A percentile compares a stretch with the other conserved stretches of the same genome.
Evolutionary conservation across 1,139 yeast genomes (phyloP).

Genomic region (Insectozyma bohioensis): DNA sequence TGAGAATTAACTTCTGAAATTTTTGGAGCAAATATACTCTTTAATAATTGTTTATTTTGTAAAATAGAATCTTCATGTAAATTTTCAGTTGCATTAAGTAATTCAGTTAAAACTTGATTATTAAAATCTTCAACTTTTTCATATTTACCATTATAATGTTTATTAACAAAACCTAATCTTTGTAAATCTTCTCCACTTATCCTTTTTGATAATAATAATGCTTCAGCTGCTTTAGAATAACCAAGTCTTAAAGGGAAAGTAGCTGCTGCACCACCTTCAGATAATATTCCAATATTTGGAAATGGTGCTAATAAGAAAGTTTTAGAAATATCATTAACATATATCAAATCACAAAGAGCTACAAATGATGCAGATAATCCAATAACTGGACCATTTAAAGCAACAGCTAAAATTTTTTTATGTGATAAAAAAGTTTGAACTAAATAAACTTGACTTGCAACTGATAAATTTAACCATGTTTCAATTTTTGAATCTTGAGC

Average conservation of each 20-base stretch:
- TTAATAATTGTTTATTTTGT: conserved; percentile 59
- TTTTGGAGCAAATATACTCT: conserved; percentile 43
- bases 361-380: conserved; percentile 78
- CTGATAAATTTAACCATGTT: conserved; percentile 58
- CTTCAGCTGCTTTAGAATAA: conserved; percentile 70
- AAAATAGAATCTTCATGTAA: conserved; percentile 60
- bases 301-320: conserved; percentile 73
- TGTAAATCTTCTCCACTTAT: conserved; percentile 57
- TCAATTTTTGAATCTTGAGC: conserved; percentile 40
- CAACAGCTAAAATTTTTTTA: conserved; percentile 67
- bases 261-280: conserved; percentile 77
- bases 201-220: conserved; percentile 67
- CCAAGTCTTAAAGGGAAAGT: conserved; percentile 73
- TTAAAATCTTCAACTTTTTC: conserved; percentile 62
- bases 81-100: conserved; percentile 44
- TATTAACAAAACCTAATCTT: conserved; percentile 62
- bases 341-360: conserved; percentile 75
- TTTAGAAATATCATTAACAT: conserved; percentile 57
- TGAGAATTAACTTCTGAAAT: conserved; percentile 54
- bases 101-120: conserved; percentile 42
- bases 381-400: conserved; percentile 84
- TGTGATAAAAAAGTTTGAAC: conserved; percentile 72
- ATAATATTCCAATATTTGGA: conserved; percentile 76
- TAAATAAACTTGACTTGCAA: conserved; percentile 67
- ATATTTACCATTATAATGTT: conserved; percentile 42